Conservation (phyloP, 805 yeast genomes). For the Kockiozyma suomiensis region DNA sequence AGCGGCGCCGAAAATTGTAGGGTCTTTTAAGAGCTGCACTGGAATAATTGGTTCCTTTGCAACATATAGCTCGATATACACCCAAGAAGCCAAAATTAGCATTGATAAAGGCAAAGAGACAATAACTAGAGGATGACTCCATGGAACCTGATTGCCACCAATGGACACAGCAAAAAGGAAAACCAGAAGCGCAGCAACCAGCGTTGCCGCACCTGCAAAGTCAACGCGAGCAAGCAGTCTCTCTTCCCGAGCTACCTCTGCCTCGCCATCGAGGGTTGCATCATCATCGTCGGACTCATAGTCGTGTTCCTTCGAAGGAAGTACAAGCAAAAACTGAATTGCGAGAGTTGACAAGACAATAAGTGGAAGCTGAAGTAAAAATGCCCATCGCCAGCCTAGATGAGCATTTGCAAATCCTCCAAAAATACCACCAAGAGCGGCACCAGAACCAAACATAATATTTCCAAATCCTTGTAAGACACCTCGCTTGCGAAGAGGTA, state of each 20-base stretch:
- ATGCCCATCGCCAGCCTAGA: constrained; percentile 57
- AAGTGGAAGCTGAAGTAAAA: constrained; percentile 37
- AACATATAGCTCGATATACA: constrained; percentile 52
- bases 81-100: constrained; percentile 46
- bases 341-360: constrained; percentile 71
- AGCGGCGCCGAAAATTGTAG: constrained; percentile 66
- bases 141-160: constrained; percentile 60
- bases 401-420: constrained; percentile 49
- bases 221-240: constrained; percentile 58
- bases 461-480: constrained; percentile 71
- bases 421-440: constrained; percentile 57
- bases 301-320: constrained; percentile 48
- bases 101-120: constrained; percentile 44
- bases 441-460: constrained; percentile 68
- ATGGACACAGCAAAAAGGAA: constrained; percentile 69
- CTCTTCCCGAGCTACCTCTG: constrained; percentile 22
- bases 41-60: constrained; percentile 73
- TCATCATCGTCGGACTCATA: constrained; percentile 13
- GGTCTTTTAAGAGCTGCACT: constrained; percentile 55
- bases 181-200: constrained; percentile 60
- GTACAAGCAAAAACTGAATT: constrained; percentile 59
- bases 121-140: constrained; percentile 50
- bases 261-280: constrained; percentile 7
- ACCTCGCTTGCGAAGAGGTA: constrained; percentile 68
- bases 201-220: constrained; percentile 60